Evolutionary conservation across 148 eudicot species (phyloP).

Genomic region (Hydrangea macrophylla): DNA sequence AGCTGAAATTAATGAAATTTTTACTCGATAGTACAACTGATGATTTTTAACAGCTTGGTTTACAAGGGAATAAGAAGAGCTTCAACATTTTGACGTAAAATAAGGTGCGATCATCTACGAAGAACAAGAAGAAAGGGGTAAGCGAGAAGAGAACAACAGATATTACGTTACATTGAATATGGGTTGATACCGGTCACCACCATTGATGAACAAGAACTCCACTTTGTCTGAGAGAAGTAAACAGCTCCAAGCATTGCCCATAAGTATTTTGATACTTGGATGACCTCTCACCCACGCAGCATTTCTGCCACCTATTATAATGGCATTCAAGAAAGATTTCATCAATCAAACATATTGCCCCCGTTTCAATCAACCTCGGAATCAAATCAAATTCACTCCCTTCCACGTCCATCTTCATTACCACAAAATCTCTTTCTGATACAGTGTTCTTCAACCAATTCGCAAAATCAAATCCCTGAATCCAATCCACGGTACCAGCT

Average conservation of each 20-base stretch:
- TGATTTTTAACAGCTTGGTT: not conserved
- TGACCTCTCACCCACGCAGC: constrained; percentile 86
- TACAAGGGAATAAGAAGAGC: constrained; percentile 15
- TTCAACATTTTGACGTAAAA: not conserved
- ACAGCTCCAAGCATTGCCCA: constrained; percentile 70
- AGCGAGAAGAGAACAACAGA: constrained; percentile 3
- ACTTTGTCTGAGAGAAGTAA: constrained; percentile 66
- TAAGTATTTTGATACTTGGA: constrained; percentile 79
- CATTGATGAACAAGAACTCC: constrained; percentile 99
- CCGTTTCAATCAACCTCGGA: constrained; percentile 78
- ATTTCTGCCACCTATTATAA: constrained; percentile 91
- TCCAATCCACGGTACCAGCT: constrained; percentile 46
- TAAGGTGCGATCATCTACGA: not conserved
- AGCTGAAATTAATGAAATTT: constrained; percentile 6
- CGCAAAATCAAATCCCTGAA: constrained; percentile 86
- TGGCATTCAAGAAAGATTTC: constrained; percentile 96
- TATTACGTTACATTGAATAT: not conserved
- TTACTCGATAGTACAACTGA: not conserved
- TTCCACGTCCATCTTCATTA: constrained; percentile 98
- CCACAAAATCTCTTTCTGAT: constrained; percentile 71
- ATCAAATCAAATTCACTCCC: constrained; percentile 90
- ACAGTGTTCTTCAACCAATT: constrained; percentile 82
- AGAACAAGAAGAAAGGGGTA: constrained; percentile 10
- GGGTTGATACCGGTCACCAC: constrained; percentile 51
- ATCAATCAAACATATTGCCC: constrained; percentile 92